Percentiles rank a stretch among this genome's conserved stretches.
Conservation (phyloP, 1,139 yeast species). For the Debaryomyces coudertii region DNA sequence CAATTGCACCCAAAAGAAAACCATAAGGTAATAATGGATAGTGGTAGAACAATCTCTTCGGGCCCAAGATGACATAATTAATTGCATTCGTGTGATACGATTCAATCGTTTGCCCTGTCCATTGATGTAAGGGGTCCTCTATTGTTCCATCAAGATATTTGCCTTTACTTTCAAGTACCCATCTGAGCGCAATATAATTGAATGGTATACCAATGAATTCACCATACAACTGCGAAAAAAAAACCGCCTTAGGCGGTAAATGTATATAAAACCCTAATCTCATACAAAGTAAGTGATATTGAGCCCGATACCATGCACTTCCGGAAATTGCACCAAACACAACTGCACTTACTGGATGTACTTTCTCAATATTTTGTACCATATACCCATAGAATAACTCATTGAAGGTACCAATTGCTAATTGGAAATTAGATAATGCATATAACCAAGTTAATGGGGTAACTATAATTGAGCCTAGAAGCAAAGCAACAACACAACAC, state of each 20-base stretch:
- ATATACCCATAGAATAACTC: conserved; percentile 52
- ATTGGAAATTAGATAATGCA: conserved; percentile 54
- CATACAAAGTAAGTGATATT: conserved; percentile 51
- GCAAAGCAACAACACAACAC: conserved; percentile 47
- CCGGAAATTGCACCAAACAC: conserved; percentile 56
- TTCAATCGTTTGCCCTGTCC: conserved; percentile 53
- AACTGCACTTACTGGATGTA: conserved; percentile 54
- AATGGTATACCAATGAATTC: conserved; percentile 54
- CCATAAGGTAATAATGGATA: conserved; percentile 50
- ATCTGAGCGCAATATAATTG: conserved; percentile 48
- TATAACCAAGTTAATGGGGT: conserved; percentile 54
- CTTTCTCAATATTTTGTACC: conserved; percentile 33
- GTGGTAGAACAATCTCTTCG: conserved; percentile 41
- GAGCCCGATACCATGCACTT: conserved; percentile 58
- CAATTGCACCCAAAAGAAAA: conserved; percentile 41
- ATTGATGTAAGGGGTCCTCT: conserved; percentile 51
- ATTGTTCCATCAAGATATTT: conserved; percentile 41
- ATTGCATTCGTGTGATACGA: conserved; percentile 50
- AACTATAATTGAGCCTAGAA: conserved; percentile 47
- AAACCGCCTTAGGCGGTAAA: conserved; percentile 49
- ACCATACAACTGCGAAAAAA: conserved; percentile 52
- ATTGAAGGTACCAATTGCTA: conserved; percentile 55
- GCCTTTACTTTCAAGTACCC: conserved; percentile 46
- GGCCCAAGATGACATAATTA: conserved; percentile 54
- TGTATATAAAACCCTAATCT: conserved; percentile 53